These are phyloP conservation scores for Dalbergia oliveri DNA, from an alignment of 306 rosid genomes.

Conservation along the genomic window DNA sequence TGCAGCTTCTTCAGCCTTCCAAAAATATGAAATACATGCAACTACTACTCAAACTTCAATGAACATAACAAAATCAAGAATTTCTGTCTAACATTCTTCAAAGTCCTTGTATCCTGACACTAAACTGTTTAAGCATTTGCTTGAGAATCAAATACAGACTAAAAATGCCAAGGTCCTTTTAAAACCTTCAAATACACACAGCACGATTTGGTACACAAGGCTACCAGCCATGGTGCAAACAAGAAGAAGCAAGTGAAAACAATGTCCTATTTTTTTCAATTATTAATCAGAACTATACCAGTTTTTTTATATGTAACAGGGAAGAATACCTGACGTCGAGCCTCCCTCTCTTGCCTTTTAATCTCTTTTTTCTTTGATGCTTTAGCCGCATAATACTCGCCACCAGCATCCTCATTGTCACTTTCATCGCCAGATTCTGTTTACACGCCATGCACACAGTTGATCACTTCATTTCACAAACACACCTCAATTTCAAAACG, in stretches of 20 bases:
- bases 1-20: conserved; percentile 91
- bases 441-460: conserved; percentile 30
- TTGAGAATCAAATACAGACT: conserved; percentile 18
- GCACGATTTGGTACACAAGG: conserved; percentile 10
- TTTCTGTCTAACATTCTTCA: conserved; percentile 10
- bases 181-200: conserved; percentile 19
- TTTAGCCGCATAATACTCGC: conserved; percentile 64
- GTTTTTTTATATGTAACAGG: not conserved
- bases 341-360: conserved; percentile 91
- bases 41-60: conserved; percentile 26
- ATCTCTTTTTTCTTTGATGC: conserved; percentile 77
- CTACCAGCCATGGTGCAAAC: not conserved
- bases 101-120: conserved; percentile 33
- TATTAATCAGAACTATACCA: not conserved
- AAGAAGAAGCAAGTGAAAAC: conserved; percentile 29
- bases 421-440: conserved; percentile 80
- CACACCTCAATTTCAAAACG: conserved; percentile 24
- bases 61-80: not conserved
- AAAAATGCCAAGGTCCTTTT: conserved; percentile 9
- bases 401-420: conserved; percentile 73
- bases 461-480: conserved; percentile 41
- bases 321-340: conserved; percentile 76
- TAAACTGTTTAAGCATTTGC: conserved; percentile 9
- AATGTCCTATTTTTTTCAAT: conserved; percentile 13
- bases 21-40: conserved; percentile 39